These are phyloP conservation scores for Cunninghamia lanceolata DNA, from an alignment of 75 land plant genomes.

Conservation along the genomic window DNA sequence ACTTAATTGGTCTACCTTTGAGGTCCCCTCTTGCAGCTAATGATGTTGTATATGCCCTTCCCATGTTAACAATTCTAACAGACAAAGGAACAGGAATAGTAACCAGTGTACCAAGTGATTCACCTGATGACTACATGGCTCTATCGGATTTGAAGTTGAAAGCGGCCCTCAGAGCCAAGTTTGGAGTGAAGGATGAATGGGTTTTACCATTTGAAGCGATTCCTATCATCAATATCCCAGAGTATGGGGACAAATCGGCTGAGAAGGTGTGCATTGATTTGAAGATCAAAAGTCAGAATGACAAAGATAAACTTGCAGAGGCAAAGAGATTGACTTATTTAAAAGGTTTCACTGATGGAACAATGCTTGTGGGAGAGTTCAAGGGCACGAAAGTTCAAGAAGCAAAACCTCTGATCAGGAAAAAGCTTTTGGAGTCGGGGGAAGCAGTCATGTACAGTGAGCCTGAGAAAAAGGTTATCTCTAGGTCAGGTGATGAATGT, in stretches of 20 bases:
- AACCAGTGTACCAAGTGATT: slow-evolving; percentile 92
- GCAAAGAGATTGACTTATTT: slow-evolving; percentile 81
- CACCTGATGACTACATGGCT: slow-evolving; percentile 94
- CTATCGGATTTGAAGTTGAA: slow-evolving; percentile 73
- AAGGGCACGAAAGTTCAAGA: slow-evolving; percentile 72
- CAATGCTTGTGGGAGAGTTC: slow-evolving; percentile 78
- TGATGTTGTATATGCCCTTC: slow-evolving; percentile 13
- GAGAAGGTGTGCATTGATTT: slow-evolving; percentile 72
- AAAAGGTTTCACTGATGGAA: slow-evolving; percentile 87
- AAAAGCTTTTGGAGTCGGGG: slow-evolving; percentile 48
- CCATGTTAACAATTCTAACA: slow-evolving; percentile 68
- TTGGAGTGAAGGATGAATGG: slow-evolving; percentile 89
- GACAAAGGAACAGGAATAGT: slow-evolving; percentile 96
- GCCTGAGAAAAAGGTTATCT: slow-evolving; percentile 89
- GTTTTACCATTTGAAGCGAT: slow-evolving; percentile 77
- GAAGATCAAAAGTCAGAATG: slow-evolving; percentile 92
- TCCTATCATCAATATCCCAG: slow-evolving; percentile 85
- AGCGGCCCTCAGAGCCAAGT: slow-evolving; percentile 68
- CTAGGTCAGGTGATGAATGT: slow-evolving; percentile 75
- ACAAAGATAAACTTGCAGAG: slow-evolving; percentile 18
- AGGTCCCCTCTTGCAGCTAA: slow-evolving; percentile 69
- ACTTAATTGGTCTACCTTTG: slow-evolving; percentile 79
- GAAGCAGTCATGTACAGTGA: slow-evolving; percentile 81
- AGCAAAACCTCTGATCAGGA: slow-evolving; percentile 75
- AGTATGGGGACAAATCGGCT: slow-evolving; percentile 77